Evolutionary conservation across 2,329 filamentous ascomycete species (phyloP), one percentile per base, ranked within the genome.

Genomic region (Sporothrix mexicana): DNA sequence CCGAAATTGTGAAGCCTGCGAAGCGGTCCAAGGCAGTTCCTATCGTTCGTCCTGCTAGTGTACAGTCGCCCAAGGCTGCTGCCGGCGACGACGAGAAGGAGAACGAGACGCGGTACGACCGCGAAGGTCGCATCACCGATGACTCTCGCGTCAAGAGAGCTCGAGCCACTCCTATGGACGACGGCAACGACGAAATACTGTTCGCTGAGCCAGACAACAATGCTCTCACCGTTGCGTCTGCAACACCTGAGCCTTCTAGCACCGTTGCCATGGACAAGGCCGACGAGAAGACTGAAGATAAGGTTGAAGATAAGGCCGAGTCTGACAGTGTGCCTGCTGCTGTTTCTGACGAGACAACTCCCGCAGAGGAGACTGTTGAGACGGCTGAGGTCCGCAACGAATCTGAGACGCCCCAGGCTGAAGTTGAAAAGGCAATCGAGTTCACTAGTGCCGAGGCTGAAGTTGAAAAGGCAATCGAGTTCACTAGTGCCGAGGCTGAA

Each of bases 1-100:
- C 87, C 15, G 90, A 93, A 25, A 86, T 90, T 68, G 82, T 88
- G 41, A 92, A 92, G 77, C 87, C 91, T 7, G 80, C 83, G 0
- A 94, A 92, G 82, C 90, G 89, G 77, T 93, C 91, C 4, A 98
- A 96, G 82, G 94, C 94, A 10, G 88, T 97, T 71, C 92, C 94
- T 0, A 97, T 97, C 75, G 82, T 95, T 10, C 86, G 86, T 53
- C 92, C 93, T 0, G 85, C 89, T 73, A 90, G 85, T 77, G 81
- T 80, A 1, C 79, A 81, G 17, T 79, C 80, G 0, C 72, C 76
- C 2, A 76, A 78, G 25, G 20, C 51, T 2, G 25, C 1, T 23
- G 17, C 23, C 9, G 25, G 25, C 6, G 15, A 25, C 5, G 73
- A 74, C 2, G 57, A 62, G 13, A 76, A 77, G 45, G 75, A 80